Base-by-base conservation (phyloP, 2,329 filamentous ascomycete species). In the Neophaeococcomyces aloes region DNA sequence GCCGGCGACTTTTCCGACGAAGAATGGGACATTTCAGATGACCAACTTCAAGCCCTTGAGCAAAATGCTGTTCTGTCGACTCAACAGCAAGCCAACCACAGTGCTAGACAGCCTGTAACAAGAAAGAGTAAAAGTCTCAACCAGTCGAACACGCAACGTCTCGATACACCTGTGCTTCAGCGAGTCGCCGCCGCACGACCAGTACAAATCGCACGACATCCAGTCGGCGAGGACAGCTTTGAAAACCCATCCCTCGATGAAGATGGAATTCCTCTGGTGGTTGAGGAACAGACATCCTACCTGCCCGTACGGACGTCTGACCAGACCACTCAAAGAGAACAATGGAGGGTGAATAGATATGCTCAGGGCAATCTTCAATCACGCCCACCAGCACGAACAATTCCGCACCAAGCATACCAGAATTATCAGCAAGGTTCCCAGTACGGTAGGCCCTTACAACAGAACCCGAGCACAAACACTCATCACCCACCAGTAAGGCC, bases 1-100 rank as follows among this genome's bases (percentile, higher is more conserved):
- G 39, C 39, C 34, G 39, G 39, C 21, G 63, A 63, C 54, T 68
- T 69, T 57, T 55, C 50, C 38, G 53, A 53, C 43, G 69, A 65
- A 45, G 67, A 69, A 51, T 65, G 39, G 39, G 62, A 61, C 45
- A 58, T 70, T 42, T 62, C 66, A 34, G 57, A 63, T 21, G 57
- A 64, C 42, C 63, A 65, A 15, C 54, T 68, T 38, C 57, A 65
- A 46, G 59, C 67, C 51, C 57, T 71, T 31, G 67, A 70, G 51
- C 59, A 69, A 46, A 57, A 63, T 54, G 67, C 67, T n/a, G 61
- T 61, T 41, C 58, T 58, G 46, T 65, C 65, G n/a, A 68, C 64
- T 2, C 67, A 62, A 36, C 57, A 55, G 14, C 44, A 27, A 18
- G 40, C 25, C 13, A 30, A 17, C 19, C 27, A 23, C 37, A 29